Percentiles rank a stretch among this genome's conserved stretches.
Conservation (phyloP, 148 eudicot genomes). For the Silene conica region DNA sequence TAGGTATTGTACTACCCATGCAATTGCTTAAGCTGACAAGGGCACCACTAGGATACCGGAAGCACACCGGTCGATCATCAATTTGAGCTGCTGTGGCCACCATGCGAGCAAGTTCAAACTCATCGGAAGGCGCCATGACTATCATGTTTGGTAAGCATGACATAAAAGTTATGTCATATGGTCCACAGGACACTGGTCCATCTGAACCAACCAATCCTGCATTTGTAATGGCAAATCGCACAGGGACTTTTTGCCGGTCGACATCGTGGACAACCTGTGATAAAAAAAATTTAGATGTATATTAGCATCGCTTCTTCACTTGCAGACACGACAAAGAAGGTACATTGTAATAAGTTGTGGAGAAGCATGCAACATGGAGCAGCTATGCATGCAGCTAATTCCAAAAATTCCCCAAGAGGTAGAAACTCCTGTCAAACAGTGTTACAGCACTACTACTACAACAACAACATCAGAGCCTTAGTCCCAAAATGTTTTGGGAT, state of each 20-base stretch:
- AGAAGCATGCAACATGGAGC: background rate
- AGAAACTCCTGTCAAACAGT: too few relatives aligned
- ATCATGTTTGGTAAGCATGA: slow-evolving; percentile 96
- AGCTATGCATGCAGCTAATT: background rate
- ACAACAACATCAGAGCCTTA: too few relatives aligned
- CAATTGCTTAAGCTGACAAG: slow-evolving; percentile 37
- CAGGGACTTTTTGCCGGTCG: slow-evolving; percentile 78
- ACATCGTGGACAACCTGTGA: slow-evolving; percentile 81
- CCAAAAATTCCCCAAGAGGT: background rate
- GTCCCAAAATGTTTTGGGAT: too few relatives aligned
- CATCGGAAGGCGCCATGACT: slow-evolving; percentile 96
- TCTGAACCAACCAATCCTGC: slow-evolving; percentile 86
- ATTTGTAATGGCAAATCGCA: slow-evolving; percentile 72
- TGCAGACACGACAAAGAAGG: background rate
- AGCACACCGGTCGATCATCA: slow-evolving; percentile 81
- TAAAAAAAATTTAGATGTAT: background rate
- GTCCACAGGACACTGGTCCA: slow-evolving; percentile 68
- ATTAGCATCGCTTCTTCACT: background rate
- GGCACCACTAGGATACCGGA: slow-evolving; percentile 79
- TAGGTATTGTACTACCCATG: slow-evolving; percentile 37
- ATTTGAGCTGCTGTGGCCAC: slow-evolving; percentile 67
- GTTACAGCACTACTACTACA: too few relatives aligned
- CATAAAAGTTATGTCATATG: slow-evolving; percentile 85
- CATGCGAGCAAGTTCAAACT: slow-evolving; percentile 82
- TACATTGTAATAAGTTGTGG: background rate